phyloP scores from a whole-genome alignment of 805 yeast genomes.

The Metschnikowia continentalis region DNA sequence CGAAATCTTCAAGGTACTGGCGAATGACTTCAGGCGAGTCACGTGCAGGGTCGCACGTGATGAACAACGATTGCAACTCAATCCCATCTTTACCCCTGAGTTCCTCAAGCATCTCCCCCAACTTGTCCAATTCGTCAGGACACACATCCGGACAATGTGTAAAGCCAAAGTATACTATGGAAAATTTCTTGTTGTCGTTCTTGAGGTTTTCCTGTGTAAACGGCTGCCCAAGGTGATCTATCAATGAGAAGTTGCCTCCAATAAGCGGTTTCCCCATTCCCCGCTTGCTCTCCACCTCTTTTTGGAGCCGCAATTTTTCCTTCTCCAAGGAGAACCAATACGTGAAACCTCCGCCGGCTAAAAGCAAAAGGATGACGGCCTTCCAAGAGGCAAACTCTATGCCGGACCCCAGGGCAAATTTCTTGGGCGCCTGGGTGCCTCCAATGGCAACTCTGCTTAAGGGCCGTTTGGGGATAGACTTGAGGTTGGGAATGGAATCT shows the following conservation, averaged over 20 bases:
- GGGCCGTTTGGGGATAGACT: conserved; percentile 45
- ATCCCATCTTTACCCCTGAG: conserved; percentile 54
- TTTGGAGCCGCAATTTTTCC: conserved; percentile 65
- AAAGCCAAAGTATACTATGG: conserved; percentile 91
- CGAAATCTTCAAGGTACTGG: conserved; percentile 83
- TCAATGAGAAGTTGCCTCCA: conserved; percentile 82
- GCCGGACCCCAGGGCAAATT: conserved; percentile 37
- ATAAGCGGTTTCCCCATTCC: conserved; percentile 89
- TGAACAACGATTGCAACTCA: conserved; percentile 77
- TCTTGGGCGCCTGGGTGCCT: conserved; percentile 37
- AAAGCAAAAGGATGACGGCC: conserved; percentile 62
- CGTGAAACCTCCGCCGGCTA: conserved; percentile 68
- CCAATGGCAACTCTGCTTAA: conserved; percentile 80
- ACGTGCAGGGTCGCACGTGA: conserved; percentile 96
- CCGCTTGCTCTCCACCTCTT: conserved; percentile 78
- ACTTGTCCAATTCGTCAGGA: conserved; percentile 94
- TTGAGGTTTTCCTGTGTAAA: conserved; percentile 76
- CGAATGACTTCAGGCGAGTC: conserved; percentile 84
- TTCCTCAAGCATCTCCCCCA: conserved; percentile 65
- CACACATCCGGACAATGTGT: conserved; percentile 98
- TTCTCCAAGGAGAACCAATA: conserved; percentile 73
- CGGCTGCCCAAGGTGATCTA: conserved; percentile 62
- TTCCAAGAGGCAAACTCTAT: conserved; percentile 84
- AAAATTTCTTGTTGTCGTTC: conserved; percentile 59
- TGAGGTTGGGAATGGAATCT: neutral